These are phyloP conservation scores for Glycine soja DNA, from an alignment of 306 rosid species.

Conservation along the genomic window DNA sequence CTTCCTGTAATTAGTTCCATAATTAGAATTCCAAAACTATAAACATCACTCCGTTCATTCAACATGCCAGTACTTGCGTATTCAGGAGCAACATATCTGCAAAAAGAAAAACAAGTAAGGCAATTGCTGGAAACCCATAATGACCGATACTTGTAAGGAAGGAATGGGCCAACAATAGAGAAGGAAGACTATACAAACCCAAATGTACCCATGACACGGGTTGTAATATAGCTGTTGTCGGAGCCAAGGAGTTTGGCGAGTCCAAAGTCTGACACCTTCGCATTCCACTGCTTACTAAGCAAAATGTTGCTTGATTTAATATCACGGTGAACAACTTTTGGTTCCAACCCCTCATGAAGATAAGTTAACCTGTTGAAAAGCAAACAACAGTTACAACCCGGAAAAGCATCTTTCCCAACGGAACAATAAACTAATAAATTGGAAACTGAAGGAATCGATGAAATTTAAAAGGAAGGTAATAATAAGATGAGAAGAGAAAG, in stretches of 20 bases:
- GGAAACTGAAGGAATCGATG: constrained; percentile 7
- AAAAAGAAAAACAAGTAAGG: constrained; percentile 36
- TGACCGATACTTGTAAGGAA: background rate
- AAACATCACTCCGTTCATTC: constrained; percentile 86
- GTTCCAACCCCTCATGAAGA: constrained; percentile 93
- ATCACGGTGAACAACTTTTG: constrained; percentile 93
- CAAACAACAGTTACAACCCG: constrained; percentile 7
- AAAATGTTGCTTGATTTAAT: constrained; percentile 89
- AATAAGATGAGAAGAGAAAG: background rate
- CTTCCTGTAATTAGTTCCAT: constrained; percentile 95
- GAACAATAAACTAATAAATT: background rate
- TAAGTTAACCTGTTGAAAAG: constrained; percentile 67
- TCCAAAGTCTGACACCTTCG: constrained; percentile 94
- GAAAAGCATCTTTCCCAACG: background rate
- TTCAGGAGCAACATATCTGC: constrained; percentile 94
- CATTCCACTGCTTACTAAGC: constrained; percentile 86
- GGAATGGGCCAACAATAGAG: background rate
- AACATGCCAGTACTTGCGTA: constrained; percentile 95
- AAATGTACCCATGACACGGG: constrained; percentile 96
- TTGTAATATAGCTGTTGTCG: constrained; percentile 78
- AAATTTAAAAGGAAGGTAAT: background rate
- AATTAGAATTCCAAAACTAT: constrained; percentile 87
- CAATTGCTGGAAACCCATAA: background rate
- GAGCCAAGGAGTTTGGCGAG: constrained; percentile 91
- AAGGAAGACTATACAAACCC: constrained; percentile 62